phyloP scores from a whole-genome alignment of 331 rosid species.

The Dryas integrifolia region DNA sequence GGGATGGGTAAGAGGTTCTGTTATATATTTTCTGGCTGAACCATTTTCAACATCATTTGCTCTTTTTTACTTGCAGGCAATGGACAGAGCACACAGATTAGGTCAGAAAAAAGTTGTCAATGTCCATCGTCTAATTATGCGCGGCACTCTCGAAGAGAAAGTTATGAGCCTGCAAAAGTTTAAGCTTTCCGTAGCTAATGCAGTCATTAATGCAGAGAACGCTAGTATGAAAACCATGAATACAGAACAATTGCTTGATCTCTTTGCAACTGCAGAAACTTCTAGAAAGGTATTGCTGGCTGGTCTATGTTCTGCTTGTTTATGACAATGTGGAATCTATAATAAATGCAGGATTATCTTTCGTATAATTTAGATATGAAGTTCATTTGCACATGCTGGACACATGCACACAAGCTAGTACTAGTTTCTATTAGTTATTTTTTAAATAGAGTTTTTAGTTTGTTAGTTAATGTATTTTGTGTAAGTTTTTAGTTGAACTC shows the following conservation, averaged over 20 bases:
- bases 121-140: slow-evolving; percentile 97
- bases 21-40: background rate
- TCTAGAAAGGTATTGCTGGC: slow-evolving; percentile 56
- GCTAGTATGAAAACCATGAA: slow-evolving; percentile 98
- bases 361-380: background rate
- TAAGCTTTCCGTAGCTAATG: slow-evolving; percentile 86
- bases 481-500: background rate
- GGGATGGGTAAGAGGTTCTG: background rate
- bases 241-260: slow-evolving; percentile 95
- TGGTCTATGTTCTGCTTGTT: background rate
- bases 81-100: slow-evolving; percentile 97
- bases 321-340: background rate
- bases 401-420: no score
- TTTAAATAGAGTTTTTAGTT: no score
- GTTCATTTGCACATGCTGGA: background rate
- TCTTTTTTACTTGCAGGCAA: slow-evolving; percentile 58
- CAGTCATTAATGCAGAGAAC: slow-evolving; percentile 92
- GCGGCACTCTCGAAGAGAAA: slow-evolving; percentile 96
- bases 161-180: slow-evolving; percentile 93
- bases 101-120: slow-evolving; percentile 94
- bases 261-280: slow-evolving; percentile 78
- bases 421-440: background rate
- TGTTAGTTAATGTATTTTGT: background rate
- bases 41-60: background rate
- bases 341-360: background rate